These are phyloP conservation scores for Pythium scleroteichum DNA, from an alignment of 352 stramenopile species.

Conservation along the genomic window DNA sequence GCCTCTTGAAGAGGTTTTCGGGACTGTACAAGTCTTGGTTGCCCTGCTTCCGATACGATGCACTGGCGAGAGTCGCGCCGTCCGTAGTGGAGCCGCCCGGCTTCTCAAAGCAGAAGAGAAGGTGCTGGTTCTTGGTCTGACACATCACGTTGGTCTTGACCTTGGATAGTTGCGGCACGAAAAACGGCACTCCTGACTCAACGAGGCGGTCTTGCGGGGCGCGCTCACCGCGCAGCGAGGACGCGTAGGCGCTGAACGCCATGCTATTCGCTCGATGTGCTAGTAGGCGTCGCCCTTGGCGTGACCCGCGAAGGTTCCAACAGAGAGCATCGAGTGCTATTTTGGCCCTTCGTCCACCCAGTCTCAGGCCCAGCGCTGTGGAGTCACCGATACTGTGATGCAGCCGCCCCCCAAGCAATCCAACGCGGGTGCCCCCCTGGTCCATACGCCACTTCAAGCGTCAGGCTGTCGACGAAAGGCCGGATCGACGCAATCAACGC, in stretches of 20 bases:
- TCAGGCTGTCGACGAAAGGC: slow-evolving; percentile 11
- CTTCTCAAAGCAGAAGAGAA: slow-evolving; percentile 43
- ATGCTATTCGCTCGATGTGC: slow-evolving; percentile 2
- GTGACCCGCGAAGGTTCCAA: too few species aligned
- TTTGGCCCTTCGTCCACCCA: too few species aligned
- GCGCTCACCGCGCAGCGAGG: slow-evolving; percentile 29
- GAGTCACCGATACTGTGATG: too few species aligned
- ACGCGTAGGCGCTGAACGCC: slow-evolving; percentile 24
- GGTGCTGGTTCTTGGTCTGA: slow-evolving; percentile 35
- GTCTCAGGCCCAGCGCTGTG: too few species aligned
- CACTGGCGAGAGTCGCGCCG: slow-evolving; percentile 5
- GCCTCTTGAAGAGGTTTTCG: slow-evolving; percentile 60
- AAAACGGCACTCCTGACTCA: slow-evolving; percentile 32
- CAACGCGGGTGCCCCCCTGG: too few species aligned
- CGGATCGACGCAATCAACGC: slow-evolving; percentile 6
- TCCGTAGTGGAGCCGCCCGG: neutral
- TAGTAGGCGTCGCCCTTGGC: too few species aligned
- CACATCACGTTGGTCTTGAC: slow-evolving; percentile 50
- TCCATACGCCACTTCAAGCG: too few species aligned
- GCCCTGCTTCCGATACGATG: slow-evolving; percentile 74
- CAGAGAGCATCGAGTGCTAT: too few species aligned
- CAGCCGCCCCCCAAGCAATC: too few species aligned
- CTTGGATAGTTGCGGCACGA: slow-evolving; percentile 45
- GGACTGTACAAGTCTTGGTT: slow-evolving; percentile 68
- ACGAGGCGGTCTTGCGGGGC: slow-evolving; percentile 16